Base-by-base conservation (phyloP, 2,329 filamentous ascomycete species). In the Aspergillus phoenicis region DNA sequence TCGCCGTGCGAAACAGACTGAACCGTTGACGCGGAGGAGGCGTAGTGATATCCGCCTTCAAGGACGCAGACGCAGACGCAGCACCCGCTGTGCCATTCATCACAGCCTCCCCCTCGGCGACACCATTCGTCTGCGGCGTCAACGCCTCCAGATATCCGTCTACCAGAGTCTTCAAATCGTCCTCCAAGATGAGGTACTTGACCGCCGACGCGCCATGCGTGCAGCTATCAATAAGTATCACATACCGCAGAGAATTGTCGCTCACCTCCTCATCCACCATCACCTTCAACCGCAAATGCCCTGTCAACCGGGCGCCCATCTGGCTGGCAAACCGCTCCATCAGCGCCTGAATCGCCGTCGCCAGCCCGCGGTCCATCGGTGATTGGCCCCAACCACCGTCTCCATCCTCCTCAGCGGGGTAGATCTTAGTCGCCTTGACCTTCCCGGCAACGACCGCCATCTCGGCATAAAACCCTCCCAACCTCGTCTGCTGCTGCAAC, bases 231-330 rank as follows among this genome's bases (percentile, higher is more conserved):
- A 77, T 73, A 47, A 75, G 70, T 26, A 75, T 64, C 8, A 68
- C 62, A 57, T 75, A 71, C 22, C 73, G 71, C 15, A 77, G 70
- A n/a, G 71, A 73, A 24, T 72, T 66, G 2, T 56, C 20, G 2
- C 68, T 66, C 33, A 75, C 69, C 41, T 77, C 71, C 52, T 82
- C 77, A 52, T 85, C 82, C 2, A 89, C 83, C 65, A 92, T 77
- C 63, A 93, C 89, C 71, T 91, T 87, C 57, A 93, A 88, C 17
- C 85, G 88, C 33, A 93, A 72, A 70, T 93, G 91, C 0, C 90
- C 90, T 0, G 89, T 91, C 68, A 90, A 78, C 3, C 71, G 68
- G 13, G 73, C 57, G 1, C 83, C 82, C 24, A 82, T 78, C 48
- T 80, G 80, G 3, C 72, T 70, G 0, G 85, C 85, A 58, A 89